These are phyloP conservation scores for Aspergillus aculeatus DNA, from an alignment of 2,329 filamentous ascomycete genomes.

Conservation along the genomic window DNA sequence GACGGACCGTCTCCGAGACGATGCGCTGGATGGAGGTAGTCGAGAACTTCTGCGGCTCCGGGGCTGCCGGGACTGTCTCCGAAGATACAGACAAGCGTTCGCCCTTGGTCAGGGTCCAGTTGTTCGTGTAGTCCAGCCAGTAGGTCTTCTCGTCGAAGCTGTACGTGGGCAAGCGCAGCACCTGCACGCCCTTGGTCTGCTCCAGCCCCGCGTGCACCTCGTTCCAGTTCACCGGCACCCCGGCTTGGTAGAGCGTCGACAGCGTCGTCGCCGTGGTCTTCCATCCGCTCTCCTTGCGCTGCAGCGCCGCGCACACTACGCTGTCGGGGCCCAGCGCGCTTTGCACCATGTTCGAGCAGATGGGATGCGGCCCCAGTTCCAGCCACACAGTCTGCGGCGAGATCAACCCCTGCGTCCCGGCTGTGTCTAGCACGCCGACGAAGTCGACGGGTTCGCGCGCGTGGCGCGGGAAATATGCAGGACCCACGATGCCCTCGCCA, in stretches of 20 bases:
- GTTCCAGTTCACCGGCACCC: constrained; percentile 66
- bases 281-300: constrained; percentile 63
- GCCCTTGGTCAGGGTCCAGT: constrained; percentile 70
- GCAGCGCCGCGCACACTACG: constrained; percentile 60
- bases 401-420: constrained; percentile 36
- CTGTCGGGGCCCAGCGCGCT: constrained; percentile 57
- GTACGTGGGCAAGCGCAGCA: constrained; percentile 65
- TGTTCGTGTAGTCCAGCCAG: constrained; percentile 69
- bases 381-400: constrained; percentile 65
- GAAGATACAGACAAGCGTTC: constrained; percentile 33
- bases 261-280: constrained; percentile 61
- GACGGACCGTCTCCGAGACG: too few relatives aligned
- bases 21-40: too few relatives aligned
- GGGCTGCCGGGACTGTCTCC: too few relatives aligned
- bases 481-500: constrained; percentile 41
- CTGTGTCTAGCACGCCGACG: constrained; percentile 59
- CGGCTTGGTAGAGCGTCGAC: constrained; percentile 60
- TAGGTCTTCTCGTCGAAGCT: constrained; percentile 70
- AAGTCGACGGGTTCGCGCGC: constrained; percentile 70
- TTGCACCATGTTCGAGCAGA: constrained; percentile 68
- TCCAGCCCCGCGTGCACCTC: constrained; percentile 67
- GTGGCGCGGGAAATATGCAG: constrained; percentile 65
- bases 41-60: too few relatives aligned
- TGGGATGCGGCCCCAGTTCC: constrained; percentile 72
- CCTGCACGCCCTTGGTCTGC: constrained; percentile 47